phyloP scores from a whole-genome alignment of 345 rosid genomes.

The Nephelium lappaceum region DNA sequence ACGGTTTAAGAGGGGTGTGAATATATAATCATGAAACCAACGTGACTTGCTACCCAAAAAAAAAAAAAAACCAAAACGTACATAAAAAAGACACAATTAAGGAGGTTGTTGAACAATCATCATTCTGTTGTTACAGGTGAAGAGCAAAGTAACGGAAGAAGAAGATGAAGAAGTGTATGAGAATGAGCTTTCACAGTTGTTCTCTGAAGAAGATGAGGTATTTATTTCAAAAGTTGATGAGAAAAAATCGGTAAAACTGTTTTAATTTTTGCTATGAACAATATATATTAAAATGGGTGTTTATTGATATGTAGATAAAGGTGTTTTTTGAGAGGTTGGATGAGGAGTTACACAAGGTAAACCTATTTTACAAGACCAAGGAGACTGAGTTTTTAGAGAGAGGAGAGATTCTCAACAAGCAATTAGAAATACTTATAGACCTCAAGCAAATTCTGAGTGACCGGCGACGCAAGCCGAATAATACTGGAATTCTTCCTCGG shows the following conservation, averaged over 20 bases:
- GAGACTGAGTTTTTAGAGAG: conserved; percentile 83
- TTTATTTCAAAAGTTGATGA: too few species aligned
- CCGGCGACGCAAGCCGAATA: conserved; percentile 47
- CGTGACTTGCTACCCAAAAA: conserved; percentile 41
- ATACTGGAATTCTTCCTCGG: conserved; percentile 33
- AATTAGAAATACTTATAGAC: conserved; percentile 63
- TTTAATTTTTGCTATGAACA: too few species aligned
- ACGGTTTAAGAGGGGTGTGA: conserved; percentile 39
- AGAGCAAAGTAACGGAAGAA: conserved; percentile 51
- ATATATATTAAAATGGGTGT: neutral
- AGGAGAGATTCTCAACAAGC: conserved; percentile 76
- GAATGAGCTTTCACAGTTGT: conserved; percentile 85
- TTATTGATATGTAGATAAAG: conserved; percentile 49
- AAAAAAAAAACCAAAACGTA: conserved; percentile 16
- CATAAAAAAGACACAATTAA: conserved; percentile 25
- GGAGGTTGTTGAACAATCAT: conserved; percentile 5
- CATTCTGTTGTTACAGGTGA: conserved; percentile 43
- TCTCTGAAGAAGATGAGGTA: conserved; percentile 98
- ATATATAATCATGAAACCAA: conserved; percentile 55
- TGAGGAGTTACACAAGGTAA: conserved; percentile 83
- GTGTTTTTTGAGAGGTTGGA: conserved; percentile 70
- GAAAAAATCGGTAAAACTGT: too few species aligned
- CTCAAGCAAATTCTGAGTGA: conserved; percentile 58
- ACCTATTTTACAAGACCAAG: conserved; percentile 70
- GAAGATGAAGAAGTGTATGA: conserved; percentile 63